These are phyloP conservation scores for Trametes cingulata DNA, from an alignment of 768 basidiomycete genomes.

Conservation along the genomic window DNA sequence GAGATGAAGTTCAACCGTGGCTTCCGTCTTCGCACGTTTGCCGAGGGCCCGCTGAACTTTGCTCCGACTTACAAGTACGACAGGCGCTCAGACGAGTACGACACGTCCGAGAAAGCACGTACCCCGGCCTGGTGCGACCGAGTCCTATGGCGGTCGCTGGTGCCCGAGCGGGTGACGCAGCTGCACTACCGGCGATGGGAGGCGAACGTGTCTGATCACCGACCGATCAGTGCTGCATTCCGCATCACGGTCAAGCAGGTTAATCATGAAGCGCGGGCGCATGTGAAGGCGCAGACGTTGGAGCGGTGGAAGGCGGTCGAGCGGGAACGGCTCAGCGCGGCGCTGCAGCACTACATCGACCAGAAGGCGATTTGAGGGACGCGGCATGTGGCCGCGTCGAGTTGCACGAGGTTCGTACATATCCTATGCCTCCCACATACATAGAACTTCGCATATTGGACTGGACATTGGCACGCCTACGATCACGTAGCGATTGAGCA, in stretches of 20 bases:
- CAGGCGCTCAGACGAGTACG: constrained; percentile 72
- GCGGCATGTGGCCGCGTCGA: background rate
- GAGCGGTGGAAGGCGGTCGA: constrained; percentile 49
- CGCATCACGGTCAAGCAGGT: constrained; percentile 73
- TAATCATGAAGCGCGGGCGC: constrained; percentile 53
- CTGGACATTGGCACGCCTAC: background rate
- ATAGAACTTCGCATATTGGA: background rate
- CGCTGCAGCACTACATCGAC: constrained; percentile 37
- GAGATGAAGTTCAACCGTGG: constrained; percentile 87
- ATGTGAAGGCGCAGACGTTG: constrained; percentile 57
- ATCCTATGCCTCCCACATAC: background rate
- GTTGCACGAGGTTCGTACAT: background rate
- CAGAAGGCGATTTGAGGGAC: constrained; percentile 28
- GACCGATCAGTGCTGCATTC: constrained; percentile 84
- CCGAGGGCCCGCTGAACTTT: constrained; percentile 81
- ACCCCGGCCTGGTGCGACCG: constrained; percentile 98
- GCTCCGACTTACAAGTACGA: constrained; percentile 96
- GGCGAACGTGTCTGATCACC: constrained; percentile 85
- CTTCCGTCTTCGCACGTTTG: constrained; percentile 83
- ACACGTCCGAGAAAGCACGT: constrained; percentile 85
- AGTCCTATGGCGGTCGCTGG: constrained; percentile 72
- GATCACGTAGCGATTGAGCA: background rate
- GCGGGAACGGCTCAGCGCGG: constrained; percentile 32
- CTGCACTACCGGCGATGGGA: constrained; percentile 83
- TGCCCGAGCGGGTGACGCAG: constrained; percentile 57